Conservation (phyloP, 2,329 filamentous ascomycete species). For the Hymenoscyphus infarciens region DNA sequence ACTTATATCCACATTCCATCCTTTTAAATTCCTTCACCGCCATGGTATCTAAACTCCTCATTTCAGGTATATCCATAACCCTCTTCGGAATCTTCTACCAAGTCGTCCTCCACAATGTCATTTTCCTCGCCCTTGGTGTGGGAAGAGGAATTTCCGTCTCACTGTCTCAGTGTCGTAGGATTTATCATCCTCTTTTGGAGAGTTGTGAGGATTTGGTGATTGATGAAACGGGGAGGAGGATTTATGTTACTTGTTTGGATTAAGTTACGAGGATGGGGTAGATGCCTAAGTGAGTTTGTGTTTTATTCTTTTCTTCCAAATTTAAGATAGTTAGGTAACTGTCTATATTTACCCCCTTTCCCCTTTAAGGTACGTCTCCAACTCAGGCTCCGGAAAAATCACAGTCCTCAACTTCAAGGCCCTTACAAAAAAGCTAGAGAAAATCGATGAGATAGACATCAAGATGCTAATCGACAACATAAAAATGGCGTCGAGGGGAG, state of each 20-base stretch:
- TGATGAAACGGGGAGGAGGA: conserved; percentile 18
- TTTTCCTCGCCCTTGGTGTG: conserved; percentile 31
- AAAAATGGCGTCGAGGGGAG: conserved; percentile 33
- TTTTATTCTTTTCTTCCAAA: no score
- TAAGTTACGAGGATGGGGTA: conserved; percentile 12
- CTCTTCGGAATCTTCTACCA: conserved; percentile 25
- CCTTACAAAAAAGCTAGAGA: conserved; percentile 8
- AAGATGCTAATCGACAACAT: conserved; percentile 36
- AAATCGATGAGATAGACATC: conserved; percentile 28
- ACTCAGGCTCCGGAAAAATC: conserved; percentile 30
- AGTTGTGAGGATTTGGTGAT: conserved; percentile 25
- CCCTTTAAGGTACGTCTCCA: no score
- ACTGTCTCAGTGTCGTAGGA: conserved; percentile 26
- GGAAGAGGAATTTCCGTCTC: conserved; percentile 33
- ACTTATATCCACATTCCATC: no score
- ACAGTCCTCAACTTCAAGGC: conserved; percentile 17
- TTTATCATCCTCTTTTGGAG: conserved; percentile 18
- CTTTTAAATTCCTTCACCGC: no score
- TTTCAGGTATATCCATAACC: background rate
- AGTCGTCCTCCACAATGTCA: conserved; percentile 20
- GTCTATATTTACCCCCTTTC: no score
- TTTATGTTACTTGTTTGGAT: conserved; percentile 24
- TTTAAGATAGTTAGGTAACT: no score
- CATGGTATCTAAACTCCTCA: no score
- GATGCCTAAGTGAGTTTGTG: conserved; percentile 22